These are phyloP conservation scores for Podospora tetraspora DNA, from an alignment of 495 filamentous ascomycete genomes.

Conservation along the genomic window DNA sequence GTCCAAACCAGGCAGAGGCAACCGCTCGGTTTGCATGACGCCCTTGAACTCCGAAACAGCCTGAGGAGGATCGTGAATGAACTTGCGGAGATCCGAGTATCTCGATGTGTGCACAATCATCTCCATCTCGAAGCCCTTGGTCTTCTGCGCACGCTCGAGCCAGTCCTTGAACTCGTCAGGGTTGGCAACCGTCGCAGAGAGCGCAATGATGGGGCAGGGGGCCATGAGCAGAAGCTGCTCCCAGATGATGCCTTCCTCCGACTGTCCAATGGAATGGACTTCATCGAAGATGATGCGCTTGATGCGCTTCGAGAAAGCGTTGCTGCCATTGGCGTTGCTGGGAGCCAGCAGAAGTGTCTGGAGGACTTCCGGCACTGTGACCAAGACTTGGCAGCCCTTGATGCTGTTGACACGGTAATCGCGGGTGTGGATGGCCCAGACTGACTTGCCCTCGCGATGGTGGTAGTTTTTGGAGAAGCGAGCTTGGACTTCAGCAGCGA, in stretches of 20 bases:
- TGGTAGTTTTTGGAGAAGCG: constrained; percentile 59
- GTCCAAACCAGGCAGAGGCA: constrained; percentile 35
- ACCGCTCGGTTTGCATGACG: constrained; percentile 28
- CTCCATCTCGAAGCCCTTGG: constrained; percentile 46
- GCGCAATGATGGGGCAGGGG: constrained; percentile 72
- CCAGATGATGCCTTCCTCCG: constrained; percentile 74
- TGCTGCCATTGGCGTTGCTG: constrained; percentile 49
- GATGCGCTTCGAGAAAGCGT: constrained; percentile 58
- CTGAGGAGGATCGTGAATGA: constrained; percentile 50
- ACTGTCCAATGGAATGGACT: constrained; percentile 74
- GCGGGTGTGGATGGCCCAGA: constrained; percentile 76
- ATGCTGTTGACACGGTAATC: constrained; percentile 69
- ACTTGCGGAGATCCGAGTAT: constrained; percentile 73
- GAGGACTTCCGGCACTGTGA: constrained; percentile 72
- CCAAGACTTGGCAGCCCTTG: constrained; percentile 64
- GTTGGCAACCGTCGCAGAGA: constrained; percentile 77
- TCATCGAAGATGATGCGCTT: constrained; percentile 79
- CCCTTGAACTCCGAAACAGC: constrained; percentile 52
- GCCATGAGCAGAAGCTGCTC: constrained; percentile 71
- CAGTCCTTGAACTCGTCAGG: constrained; percentile 64
- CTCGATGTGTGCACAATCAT: constrained; percentile 62
- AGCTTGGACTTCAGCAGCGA: constrained; percentile 63
- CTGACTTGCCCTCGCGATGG: constrained; percentile 50
- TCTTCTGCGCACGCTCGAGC: constrained; percentile 55
- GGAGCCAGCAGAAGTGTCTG: constrained; percentile 74